Conservation (phyloP, 2,329 filamentous ascomycete species). For the Keithomyces neogunnii region DNA sequence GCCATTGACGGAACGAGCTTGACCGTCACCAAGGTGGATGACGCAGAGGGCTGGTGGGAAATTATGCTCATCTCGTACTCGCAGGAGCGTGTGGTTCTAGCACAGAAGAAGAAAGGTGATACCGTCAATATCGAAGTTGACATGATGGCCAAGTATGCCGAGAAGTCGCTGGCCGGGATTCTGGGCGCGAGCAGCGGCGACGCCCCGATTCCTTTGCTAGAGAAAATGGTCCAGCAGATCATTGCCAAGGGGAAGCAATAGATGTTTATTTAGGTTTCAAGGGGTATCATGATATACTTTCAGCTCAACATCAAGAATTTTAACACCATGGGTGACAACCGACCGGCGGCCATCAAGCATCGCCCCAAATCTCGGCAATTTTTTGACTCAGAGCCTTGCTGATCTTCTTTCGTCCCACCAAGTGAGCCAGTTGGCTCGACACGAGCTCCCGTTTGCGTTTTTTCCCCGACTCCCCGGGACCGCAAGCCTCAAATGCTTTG, state of each 20-base stretch:
- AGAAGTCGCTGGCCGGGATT: conserved; percentile 73
- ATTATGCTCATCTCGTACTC: conserved; percentile 98
- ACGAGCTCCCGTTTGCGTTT: conserved; percentile 56
- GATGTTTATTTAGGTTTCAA: neutral
- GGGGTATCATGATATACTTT: conserved; percentile 13
- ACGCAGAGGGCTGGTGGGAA: conserved; percentile 76
- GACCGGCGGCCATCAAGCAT: conserved; percentile 22
- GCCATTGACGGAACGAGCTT: conserved; percentile 90
- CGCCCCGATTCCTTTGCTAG: conserved; percentile 47
- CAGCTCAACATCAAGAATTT: conserved; percentile 3
- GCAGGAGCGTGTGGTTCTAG: conserved; percentile 82
- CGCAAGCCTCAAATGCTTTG: conserved; percentile 56
- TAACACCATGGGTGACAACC: neutral
- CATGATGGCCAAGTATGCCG: conserved; percentile 75
- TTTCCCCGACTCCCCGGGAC: conserved; percentile 35
- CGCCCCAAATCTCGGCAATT: conserved; percentile 66
- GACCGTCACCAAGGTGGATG: conserved; percentile 81
- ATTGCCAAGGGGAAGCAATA: conserved; percentile 35
- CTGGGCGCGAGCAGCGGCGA: conserved; percentile 50
- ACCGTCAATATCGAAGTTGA: conserved; percentile 90
- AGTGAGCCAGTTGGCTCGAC: conserved; percentile 41
- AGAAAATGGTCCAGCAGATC: conserved; percentile 66
- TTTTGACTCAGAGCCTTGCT: conserved; percentile 56
- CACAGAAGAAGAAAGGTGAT: conserved; percentile 69
- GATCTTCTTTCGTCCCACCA: conserved; percentile 63